Evolutionary conservation across 2,329 filamentous ascomycete genomes (phyloP).

Genomic region (Thielaviopsis populi): DNA sequence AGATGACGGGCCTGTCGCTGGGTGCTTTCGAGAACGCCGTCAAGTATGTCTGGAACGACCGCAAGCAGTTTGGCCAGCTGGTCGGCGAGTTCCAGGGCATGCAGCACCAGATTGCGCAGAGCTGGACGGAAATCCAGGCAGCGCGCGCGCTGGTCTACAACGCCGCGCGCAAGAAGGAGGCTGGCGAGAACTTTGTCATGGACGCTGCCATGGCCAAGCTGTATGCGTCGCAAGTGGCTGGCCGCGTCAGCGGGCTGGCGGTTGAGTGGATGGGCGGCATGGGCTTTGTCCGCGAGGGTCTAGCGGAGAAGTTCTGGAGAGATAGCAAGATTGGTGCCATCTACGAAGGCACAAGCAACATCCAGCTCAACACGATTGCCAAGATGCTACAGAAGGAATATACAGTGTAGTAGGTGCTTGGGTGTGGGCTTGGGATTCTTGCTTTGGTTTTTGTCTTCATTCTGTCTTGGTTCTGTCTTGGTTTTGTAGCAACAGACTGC

Average conservation of each 20-base stretch:
- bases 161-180: slow-evolving; percentile 93
- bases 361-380: slow-evolving; percentile 52
- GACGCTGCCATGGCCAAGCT: slow-evolving; percentile 98
- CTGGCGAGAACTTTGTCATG: slow-evolving; percentile 82
- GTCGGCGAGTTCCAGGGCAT: slow-evolving; percentile 97
- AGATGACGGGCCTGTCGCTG: slow-evolving; percentile 94
- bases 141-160: slow-evolving; percentile 91
- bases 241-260: slow-evolving; percentile 67
- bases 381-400: slow-evolving; percentile 49
- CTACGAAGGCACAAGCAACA: slow-evolving; percentile 81
- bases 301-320: slow-evolving; percentile 94
- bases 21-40: slow-evolving; percentile 93
- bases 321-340: slow-evolving; percentile 98
- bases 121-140: slow-evolving; percentile 83
- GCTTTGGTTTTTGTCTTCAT: neutral
- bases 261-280: slow-evolving; percentile 99
- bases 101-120: slow-evolving; percentile 97
- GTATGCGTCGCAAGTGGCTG: slow-evolving; percentile 83
- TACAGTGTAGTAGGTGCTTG: slow-evolving; percentile 27
- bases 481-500: no score
- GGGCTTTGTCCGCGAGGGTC: slow-evolving; percentile 92
- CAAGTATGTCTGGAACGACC: slow-evolving; percentile 94
- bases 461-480: neutral
- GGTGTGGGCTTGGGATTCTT: neutral
- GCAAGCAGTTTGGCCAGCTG: slow-evolving; percentile 85